Evolutionary conservation across 179 eudicot genomes (phyloP).

Genomic region (Pouteria campechiana): DNA sequence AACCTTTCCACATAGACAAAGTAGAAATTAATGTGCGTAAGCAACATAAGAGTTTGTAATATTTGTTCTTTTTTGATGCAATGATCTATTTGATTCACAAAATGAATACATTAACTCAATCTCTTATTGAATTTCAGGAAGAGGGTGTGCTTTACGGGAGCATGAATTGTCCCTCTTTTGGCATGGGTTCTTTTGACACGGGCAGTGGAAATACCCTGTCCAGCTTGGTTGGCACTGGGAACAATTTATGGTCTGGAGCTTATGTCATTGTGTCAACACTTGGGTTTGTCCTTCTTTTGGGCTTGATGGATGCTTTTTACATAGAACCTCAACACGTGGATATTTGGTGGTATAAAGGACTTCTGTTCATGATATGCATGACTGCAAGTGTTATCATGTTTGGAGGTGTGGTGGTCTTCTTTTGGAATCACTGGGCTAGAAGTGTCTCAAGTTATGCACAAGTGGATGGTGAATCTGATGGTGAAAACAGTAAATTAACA

Average conservation of each 20-base stretch:
- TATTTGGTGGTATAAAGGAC: conserved; percentile 84
- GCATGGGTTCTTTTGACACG: too few species aligned
- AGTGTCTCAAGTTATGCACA: conserved; percentile 20
- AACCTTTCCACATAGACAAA: too few species aligned
- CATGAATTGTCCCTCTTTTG: conserved; percentile 19
- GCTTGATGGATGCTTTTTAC: conserved; percentile 36
- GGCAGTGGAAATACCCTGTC: conserved; percentile 35
- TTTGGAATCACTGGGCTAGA: conserved; percentile 77
- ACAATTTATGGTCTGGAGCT: conserved; percentile 64
- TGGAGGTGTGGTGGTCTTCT: conserved; percentile 57
- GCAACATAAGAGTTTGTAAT: too few species aligned
- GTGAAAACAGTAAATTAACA: conserved; percentile 5
- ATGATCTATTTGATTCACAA: not conserved
- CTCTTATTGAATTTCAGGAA: conserved; percentile 36
- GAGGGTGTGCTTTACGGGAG: conserved; percentile 31
- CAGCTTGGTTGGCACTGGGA: conserved; percentile 75
- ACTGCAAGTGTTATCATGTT: conserved; percentile 44
- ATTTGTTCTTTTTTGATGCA: too few species aligned
- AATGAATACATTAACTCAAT: not conserved
- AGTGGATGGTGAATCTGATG: conserved; percentile 12
- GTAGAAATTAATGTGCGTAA: too few species aligned
- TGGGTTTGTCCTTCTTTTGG: conserved; percentile 49
- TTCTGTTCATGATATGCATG: conserved; percentile 69
- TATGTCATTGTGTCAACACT: conserved; percentile 53
- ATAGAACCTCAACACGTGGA: conserved; percentile 39